These are phyloP conservation scores for Triticum monococcum DNA, from an alignment of 176 grass and related monocot species.

Conservation along the genomic window DNA sequence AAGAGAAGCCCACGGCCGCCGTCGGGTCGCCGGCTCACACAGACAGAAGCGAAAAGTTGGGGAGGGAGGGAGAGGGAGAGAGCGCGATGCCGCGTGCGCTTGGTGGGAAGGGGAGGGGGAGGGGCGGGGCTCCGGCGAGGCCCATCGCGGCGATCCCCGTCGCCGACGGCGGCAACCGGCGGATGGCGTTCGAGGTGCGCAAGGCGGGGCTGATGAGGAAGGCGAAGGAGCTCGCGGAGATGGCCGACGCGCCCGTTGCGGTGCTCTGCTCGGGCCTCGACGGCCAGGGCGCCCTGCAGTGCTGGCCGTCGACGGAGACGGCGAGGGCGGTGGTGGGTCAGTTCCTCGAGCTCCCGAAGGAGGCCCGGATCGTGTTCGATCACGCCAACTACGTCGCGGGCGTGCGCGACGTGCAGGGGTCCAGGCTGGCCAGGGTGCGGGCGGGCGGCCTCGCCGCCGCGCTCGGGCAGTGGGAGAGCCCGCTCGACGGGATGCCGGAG, in stretches of 20 bases:
- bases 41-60: neutral
- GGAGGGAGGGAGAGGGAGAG: neutral
- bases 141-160: neutral
- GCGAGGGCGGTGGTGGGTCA: neutral
- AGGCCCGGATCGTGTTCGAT: neutral
- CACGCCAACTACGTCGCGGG: neutral
- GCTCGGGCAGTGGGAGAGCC: neutral
- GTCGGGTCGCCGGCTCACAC: constrained; percentile 8
- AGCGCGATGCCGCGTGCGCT: neutral
- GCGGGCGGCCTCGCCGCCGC: neutral
- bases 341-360: neutral
- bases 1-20: neutral
- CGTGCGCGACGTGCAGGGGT: neutral
- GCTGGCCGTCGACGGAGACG: constrained; percentile 16
- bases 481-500: neutral
- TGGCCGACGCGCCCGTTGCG: constrained; percentile 2
- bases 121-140: neutral
- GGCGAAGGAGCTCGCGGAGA: neutral
- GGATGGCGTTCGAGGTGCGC: neutral
- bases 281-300: neutral
- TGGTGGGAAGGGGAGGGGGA: neutral
- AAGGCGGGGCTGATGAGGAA: neutral
- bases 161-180: neutral
- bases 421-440: constrained; percentile 10
- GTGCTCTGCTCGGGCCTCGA: constrained; percentile 18